Evolutionary conservation across 176 grass and related monocot genomes (phyloP), one percentile per base, ranked within the genome.

Genomic region (Oryza nivara): DNA sequence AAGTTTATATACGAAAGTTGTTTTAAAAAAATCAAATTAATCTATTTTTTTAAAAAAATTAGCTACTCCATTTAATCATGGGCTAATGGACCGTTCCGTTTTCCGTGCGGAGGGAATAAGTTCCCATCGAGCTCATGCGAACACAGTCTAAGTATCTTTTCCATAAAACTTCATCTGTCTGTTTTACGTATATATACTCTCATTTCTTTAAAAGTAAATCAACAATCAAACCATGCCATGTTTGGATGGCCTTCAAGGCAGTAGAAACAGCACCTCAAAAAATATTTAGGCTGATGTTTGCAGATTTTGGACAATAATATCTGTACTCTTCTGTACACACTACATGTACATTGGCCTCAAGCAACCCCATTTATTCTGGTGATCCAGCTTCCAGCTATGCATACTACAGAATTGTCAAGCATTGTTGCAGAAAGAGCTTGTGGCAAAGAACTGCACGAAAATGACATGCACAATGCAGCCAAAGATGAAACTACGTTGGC

Each of bases 361-460:
- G 17, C 14, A n/a, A 3, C 38, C 5, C 3, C 7, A 3, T 22
- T 22, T 72, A 20, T 73, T 40, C 14, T 65, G 30, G 7, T 71
- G 70, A 63, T 87, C 8, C n/a, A 72, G 28, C 46, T 77, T 47
- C n/a, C 4, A 8, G 54, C 65, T 46, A 6, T 65, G 22, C n/a
- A 28, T 40, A 19, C 13, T 70, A 9, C 28, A 19, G 38, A 30
- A 56, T 11, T 30, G 54, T 72, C 67, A 78, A 68, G 22, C 5
- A 26, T 26, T 68, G 34, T 80, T 79, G 30, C 75, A 56, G 22
- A 68, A 65, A 68, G 65, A 78, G 32, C 19, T 17, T 65, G 67
- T 88, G 56, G 74, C 16, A 35, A 35, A 52, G 40, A 51, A 52
- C 20, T 54, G 22, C 30, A 84, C 67, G 60, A 75, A 51, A 40